These are phyloP conservation scores for Globisporangium nagaii DNA, from an alignment of 352 stramenopile genomes.

Conservation along the genomic window DNA sequence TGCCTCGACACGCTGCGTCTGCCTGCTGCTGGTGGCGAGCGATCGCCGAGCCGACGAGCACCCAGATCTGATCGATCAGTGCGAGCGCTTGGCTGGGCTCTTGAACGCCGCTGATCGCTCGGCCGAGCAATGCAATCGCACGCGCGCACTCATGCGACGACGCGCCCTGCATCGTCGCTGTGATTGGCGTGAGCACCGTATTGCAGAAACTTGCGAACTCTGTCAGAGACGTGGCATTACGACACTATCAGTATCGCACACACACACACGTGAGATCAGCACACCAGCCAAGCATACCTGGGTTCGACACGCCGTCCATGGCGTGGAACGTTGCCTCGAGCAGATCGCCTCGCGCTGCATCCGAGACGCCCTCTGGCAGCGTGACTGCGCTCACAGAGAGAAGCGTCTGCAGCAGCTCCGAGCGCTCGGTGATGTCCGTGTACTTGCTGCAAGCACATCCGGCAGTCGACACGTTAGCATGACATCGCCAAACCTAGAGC, in stretches of 20 bases:
- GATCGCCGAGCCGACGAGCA: constrained; percentile 31
- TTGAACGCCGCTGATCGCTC: constrained; percentile 46
- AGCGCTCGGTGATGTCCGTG: constrained; percentile 43
- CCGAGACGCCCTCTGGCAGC: constrained; percentile 8
- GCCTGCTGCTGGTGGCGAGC: constrained; percentile 24
- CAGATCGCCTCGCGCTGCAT: constrained; percentile 14
- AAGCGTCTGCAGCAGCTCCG: constrained; percentile 30
- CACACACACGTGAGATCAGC: too few relatives aligned
- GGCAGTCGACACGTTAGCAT: too few relatives aligned
- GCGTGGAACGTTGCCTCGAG: constrained; percentile 63
- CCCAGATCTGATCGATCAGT: constrained; percentile 48
- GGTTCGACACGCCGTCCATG: constrained; percentile 29
- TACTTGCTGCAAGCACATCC: constrained; percentile 63
- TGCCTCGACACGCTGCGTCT: constrained; percentile 23
- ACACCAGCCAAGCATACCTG: constrained; percentile 23
- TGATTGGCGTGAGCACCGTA: constrained; percentile 30
- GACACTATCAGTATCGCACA: background rate
- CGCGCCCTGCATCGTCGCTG: constrained; percentile 22
- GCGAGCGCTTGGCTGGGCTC: constrained; percentile 18
- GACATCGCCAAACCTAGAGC: too few relatives aligned
- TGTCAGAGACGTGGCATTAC: constrained; percentile 5
- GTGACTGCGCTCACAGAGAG: constrained; percentile 7
- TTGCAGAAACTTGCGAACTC: constrained; percentile 55
- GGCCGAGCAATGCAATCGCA: constrained; percentile 40
- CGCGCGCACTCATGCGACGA: constrained; percentile 19